Evolutionary conservation across 257 asterid genomes (phyloP).

Genomic region (Solanum raphanifolium): DNA sequence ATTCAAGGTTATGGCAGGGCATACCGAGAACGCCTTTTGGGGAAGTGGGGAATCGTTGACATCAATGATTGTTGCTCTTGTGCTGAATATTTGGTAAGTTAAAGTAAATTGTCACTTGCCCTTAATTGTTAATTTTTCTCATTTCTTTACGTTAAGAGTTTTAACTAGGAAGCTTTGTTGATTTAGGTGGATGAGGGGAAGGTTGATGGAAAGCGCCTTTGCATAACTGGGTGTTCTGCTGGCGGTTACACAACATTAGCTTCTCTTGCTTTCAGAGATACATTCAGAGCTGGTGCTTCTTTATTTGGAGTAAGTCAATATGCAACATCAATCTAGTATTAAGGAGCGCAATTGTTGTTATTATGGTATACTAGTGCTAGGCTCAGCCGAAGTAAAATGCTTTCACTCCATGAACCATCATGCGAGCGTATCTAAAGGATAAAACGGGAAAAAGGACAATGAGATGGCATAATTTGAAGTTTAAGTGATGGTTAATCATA

Average conservation of each 20-base stretch:
- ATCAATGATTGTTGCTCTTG: constrained; percentile 96
- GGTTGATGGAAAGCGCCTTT: constrained; percentile 71
- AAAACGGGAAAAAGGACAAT: not conserved
- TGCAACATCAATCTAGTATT: not conserved
- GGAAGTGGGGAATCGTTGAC: constrained; percentile 86
- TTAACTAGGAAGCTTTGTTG: constrained; percentile 4
- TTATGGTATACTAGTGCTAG: not conserved
- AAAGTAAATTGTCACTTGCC: not conserved
- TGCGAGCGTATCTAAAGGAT: not conserved
- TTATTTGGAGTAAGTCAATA: constrained; percentile 79
- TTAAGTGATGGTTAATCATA: not conserved
- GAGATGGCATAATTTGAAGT: not conserved
- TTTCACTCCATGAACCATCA: not conserved
- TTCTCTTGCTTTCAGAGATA: constrained; percentile 76
- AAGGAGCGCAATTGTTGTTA: not conserved
- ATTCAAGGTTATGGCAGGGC: constrained; percentile 86
- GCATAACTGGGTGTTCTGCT: constrained; percentile 94
- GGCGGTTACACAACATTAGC: constrained; percentile 97
- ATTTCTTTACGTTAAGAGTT: not conserved
- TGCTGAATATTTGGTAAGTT: constrained; percentile 67
- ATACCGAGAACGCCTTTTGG: constrained; percentile 78
- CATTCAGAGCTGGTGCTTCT: constrained; percentile 85
- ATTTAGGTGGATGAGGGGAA: constrained; percentile 67
- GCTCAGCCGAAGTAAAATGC: not conserved
- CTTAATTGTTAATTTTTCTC: not conserved